These are phyloP conservation scores for Halophytophthora batemanensis DNA, from an alignment of 352 stramenopile species.

Conservation along the genomic window DNA sequence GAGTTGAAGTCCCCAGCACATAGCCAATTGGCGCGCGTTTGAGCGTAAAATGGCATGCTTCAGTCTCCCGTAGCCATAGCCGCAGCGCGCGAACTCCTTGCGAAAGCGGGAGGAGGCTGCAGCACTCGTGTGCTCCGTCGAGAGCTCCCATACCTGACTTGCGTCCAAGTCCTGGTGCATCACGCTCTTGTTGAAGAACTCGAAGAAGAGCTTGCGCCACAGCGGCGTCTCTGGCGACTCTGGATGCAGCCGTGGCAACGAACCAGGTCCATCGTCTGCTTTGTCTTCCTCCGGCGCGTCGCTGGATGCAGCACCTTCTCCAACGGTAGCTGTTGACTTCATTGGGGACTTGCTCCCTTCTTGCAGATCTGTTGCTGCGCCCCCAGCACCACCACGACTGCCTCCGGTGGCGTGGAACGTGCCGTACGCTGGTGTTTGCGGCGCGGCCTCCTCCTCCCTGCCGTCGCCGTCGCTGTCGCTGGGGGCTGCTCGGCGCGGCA, in stretches of 20 bases:
- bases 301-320: background rate
- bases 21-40: conserved; percentile 24
- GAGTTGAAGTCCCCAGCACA: conserved; percentile 39
- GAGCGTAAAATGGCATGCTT: conserved; percentile 27
- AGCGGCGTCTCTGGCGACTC: conserved; percentile 27
- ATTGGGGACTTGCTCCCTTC: conserved; percentile 4
- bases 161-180: conserved; percentile 26
- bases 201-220: conserved; percentile 40
- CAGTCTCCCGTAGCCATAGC: conserved; percentile 18
- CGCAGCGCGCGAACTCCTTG: conserved; percentile 17
- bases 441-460: too few species aligned
- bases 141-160: conserved; percentile 51
- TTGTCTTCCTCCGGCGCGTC: conserved; percentile 3
- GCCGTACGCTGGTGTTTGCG: too few species aligned
- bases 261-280: background rate
- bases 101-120: conserved; percentile 26
- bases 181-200: conserved; percentile 33
- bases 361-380: too few species aligned
- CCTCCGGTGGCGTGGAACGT: too few species aligned
- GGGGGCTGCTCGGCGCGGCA: too few species aligned
- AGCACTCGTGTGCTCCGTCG: conserved; percentile 34
- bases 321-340: conserved; percentile 5
- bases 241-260: conserved; percentile 22
- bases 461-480: too few species aligned
- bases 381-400: too few species aligned